phyloP scores from a whole-genome alignment of 2,329 filamentous ascomycete species.

The Neofusicoccum ribis region DNA sequence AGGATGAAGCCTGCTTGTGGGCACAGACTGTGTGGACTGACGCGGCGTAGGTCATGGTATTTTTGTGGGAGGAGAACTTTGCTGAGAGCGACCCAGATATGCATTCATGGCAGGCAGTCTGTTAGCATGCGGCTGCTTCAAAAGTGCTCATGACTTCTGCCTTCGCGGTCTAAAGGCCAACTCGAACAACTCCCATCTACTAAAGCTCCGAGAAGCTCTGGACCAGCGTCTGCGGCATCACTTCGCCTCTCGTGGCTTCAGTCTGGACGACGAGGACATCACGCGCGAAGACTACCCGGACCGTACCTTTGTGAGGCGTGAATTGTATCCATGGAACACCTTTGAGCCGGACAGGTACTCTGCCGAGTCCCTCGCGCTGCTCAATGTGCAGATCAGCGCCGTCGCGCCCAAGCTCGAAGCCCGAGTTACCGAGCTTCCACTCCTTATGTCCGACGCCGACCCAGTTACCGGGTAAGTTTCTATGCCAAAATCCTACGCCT shows the following conservation, averaged over 20 bases:
- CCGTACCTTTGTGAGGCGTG: constrained; percentile 65
- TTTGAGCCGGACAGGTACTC: constrained; percentile 61
- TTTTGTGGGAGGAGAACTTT: constrained; percentile 18
- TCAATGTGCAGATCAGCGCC: constrained; percentile 68
- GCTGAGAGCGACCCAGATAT: constrained; percentile 28
- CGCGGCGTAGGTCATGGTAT: constrained; percentile 28
- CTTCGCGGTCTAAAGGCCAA: constrained; percentile 59
- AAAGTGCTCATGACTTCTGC: constrained; percentile 67
- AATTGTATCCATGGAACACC: constrained; percentile 64
- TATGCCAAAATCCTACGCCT: constrained; percentile 21
- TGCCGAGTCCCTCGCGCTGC: constrained; percentile 57
- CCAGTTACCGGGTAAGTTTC: constrained; percentile 1
- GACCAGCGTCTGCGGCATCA: constrained; percentile 25
- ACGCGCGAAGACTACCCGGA: constrained; percentile 64
- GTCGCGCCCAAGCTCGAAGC: constrained; percentile 84
- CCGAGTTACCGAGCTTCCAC: constrained; percentile 71
- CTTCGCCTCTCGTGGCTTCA: constrained; percentile 28
- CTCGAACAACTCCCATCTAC: constrained; percentile 58
- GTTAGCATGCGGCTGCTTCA: constrained; percentile 62
- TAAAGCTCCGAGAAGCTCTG: constrained; percentile 56
- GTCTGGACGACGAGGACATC: constrained; percentile 44
- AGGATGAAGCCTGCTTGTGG: constrained; percentile 25
- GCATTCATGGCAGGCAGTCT: constrained; percentile 54
- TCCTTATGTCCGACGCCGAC: constrained; percentile 47
- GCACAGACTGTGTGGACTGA: constrained; percentile 28